phyloP scores from a whole-genome alignment of 2,329 filamentous ascomycete species.

The Xylariomycetidae sp. region DNA sequence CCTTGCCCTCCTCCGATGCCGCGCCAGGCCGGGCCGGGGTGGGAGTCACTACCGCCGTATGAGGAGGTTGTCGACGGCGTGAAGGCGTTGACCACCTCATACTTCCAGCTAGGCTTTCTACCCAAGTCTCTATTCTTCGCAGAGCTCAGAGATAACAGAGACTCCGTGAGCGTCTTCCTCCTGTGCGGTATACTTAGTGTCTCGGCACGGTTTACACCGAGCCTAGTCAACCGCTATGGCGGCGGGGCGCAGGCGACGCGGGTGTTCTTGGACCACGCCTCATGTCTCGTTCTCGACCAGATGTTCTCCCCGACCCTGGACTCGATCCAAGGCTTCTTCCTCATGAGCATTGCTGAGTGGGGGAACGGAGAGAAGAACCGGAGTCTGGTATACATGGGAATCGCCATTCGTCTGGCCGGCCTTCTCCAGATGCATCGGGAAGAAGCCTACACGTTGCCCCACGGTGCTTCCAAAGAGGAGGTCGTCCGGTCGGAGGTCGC shows the following conservation, averaged over 20 bases:
- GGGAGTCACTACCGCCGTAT: background rate
- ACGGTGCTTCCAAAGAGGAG: slow-evolving; percentile 20
- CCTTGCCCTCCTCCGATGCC: background rate
- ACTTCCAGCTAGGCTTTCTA: slow-evolving; percentile 20
- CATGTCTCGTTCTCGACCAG: slow-evolving; percentile 18
- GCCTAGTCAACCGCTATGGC: slow-evolving; percentile 19
- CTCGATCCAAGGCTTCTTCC: slow-evolving; percentile 27
- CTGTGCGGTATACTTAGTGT: slow-evolving; percentile 25
- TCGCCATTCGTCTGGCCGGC: slow-evolving; percentile 31
- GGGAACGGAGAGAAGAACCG: slow-evolving; percentile 27
- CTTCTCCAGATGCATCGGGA: slow-evolving; percentile 32
- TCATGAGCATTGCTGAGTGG: slow-evolving; percentile 29
- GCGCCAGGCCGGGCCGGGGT: background rate
- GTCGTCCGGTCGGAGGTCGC: slow-evolving; percentile 29
- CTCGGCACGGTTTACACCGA: slow-evolving; percentile 27
- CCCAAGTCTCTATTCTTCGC: slow-evolving; percentile 28
- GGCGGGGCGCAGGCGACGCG: slow-evolving; percentile 21
- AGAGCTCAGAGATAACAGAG: slow-evolving; percentile 12
- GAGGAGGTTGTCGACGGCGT: slow-evolving; percentile 1
- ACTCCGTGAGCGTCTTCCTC: slow-evolving; percentile 24
- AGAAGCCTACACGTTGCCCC: slow-evolving; percentile 27
- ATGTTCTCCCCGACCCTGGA: slow-evolving; percentile 27
- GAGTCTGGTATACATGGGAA: slow-evolving; percentile 32
- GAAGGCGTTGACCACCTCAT: background rate
- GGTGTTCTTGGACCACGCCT: slow-evolving; percentile 21